These are phyloP conservation scores for Elasticomyces elasticus DNA, from an alignment of 495 filamentous ascomycete genomes.

Conservation along the genomic window DNA sequence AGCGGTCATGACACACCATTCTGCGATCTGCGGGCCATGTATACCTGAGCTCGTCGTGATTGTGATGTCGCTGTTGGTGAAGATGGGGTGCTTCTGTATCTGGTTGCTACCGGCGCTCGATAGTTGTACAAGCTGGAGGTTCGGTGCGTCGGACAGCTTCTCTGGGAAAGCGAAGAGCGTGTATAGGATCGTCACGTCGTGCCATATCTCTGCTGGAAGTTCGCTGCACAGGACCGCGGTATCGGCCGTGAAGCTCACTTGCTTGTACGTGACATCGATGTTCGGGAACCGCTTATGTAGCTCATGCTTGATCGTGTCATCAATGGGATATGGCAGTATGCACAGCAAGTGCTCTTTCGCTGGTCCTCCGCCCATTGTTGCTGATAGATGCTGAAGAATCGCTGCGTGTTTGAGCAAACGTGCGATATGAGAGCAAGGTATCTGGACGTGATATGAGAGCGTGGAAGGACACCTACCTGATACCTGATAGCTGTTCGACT, in stretches of 20 bases:
- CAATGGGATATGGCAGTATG: constrained; percentile 37
- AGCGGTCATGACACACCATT: constrained; percentile 61
- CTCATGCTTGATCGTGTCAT: constrained; percentile 32
- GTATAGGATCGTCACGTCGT: constrained; percentile 53
- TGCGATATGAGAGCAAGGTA: no score
- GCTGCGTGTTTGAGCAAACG: no score
- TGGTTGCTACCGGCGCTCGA: constrained; percentile 67
- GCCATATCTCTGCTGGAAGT: constrained; percentile 38
- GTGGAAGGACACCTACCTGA: no score
- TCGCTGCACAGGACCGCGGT: background rate
- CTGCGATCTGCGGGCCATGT: constrained; percentile 75
- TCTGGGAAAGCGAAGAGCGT: constrained; percentile 49
- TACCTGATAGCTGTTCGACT: no score
- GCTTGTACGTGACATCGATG: constrained; percentile 36
- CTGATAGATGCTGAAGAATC: background rate
- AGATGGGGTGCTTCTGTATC: constrained; percentile 50
- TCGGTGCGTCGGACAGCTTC: constrained; percentile 38
- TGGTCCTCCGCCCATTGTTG: constrained; percentile 31
- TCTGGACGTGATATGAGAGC: no score
- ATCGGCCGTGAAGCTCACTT: constrained; percentile 10
- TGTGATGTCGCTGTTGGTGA: constrained; percentile 50
- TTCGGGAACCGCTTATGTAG: constrained; percentile 43
- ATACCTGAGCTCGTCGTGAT: constrained; percentile 68
- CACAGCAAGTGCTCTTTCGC: constrained; percentile 35
- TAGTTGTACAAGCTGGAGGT: constrained; percentile 64